These are phyloP conservation scores for Chlorella ohadii DNA, from an alignment of 139 green algal genomes.

Conservation along the genomic window DNA sequence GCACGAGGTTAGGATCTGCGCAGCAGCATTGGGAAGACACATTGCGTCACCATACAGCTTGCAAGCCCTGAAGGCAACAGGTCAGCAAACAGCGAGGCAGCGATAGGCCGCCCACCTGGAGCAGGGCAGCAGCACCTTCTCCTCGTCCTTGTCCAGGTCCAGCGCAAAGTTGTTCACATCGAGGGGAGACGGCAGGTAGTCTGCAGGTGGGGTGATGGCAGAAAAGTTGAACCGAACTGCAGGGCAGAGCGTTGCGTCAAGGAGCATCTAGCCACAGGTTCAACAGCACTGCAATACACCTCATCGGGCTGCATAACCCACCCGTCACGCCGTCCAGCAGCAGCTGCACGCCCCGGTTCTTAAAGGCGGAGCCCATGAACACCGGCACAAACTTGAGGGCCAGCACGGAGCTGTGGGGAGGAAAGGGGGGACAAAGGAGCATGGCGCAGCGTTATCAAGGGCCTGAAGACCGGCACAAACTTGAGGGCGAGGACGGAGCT, in stretches of 20 bases:
- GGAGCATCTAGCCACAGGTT: too few species aligned
- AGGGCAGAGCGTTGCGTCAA: too few species aligned
- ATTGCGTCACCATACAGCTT: too few species aligned
- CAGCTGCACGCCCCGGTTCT: slow-evolving; percentile 77
- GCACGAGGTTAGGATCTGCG: too few species aligned
- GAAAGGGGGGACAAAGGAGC: too few species aligned
- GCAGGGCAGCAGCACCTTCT: slow-evolving; percentile 67
- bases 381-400: slow-evolving; percentile 87
- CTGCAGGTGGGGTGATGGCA: slow-evolving; percentile 11
- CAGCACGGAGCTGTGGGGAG: slow-evolving; percentile 48
- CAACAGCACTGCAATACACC: too few species aligned
- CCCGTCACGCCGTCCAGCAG: slow-evolving; percentile 89
- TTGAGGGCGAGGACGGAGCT: slow-evolving; percentile 64
- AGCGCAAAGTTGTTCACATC: slow-evolving; percentile 79
- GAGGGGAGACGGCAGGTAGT: slow-evolving; percentile 92
- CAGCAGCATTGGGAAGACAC: too few species aligned
- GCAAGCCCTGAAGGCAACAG: too few species aligned
- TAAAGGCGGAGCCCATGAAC: slow-evolving; percentile 92
- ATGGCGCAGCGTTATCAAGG: too few species aligned
- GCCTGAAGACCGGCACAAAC: slow-evolving; percentile 96
- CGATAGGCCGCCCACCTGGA: neutral
- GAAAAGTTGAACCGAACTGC: too few species aligned
- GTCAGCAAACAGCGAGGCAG: neutral
- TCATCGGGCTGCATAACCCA: too few species aligned
- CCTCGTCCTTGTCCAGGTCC: slow-evolving; percentile 76